These are phyloP conservation scores for Anastatica hierochuntica DNA, from an alignment of 345 rosid species.

Conservation along the genomic window DNA sequence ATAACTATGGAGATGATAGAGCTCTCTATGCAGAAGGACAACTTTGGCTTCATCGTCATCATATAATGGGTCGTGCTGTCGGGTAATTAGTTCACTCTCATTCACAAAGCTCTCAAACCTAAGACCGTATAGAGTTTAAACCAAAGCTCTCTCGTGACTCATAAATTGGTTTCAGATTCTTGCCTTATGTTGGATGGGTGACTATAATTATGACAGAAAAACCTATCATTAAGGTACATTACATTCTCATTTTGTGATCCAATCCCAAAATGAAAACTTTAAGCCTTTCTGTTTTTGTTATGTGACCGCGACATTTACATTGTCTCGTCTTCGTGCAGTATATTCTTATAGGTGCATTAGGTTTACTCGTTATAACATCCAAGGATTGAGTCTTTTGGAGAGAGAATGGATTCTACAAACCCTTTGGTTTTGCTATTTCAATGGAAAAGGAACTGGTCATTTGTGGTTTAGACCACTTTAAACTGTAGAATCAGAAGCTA, in stretches of 20 bases:
- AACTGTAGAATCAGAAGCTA: slow-evolving; percentile 20
- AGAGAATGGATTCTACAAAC: slow-evolving; percentile 8
- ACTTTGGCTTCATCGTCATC: slow-evolving; percentile 73
- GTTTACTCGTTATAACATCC: slow-evolving; percentile 80
- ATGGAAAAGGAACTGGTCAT: slow-evolving; percentile 6
- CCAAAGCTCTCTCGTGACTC: too few species aligned
- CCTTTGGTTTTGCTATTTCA: slow-evolving; percentile 3
- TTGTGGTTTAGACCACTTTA: slow-evolving; percentile 20
- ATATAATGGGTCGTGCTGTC: slow-evolving; percentile 87
- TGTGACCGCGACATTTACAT: neutral
- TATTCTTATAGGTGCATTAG: slow-evolving; percentile 75
- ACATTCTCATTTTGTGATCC: neutral
- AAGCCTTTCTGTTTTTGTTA: neutral
- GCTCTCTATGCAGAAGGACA: slow-evolving; percentile 84
- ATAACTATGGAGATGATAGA: slow-evolving; percentile 74
- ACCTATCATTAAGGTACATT: slow-evolving; percentile 79
- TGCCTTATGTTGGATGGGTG: slow-evolving; percentile 92
- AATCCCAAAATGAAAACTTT: neutral
- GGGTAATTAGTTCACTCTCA: slow-evolving; percentile 39
- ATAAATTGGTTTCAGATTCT: slow-evolving; percentile 40
- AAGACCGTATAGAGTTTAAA: neutral
- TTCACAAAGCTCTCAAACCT: neutral
- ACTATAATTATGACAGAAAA: slow-evolving; percentile 95
- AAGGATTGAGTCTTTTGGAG: slow-evolving; percentile 45
- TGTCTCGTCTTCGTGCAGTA: slow-evolving; percentile 40